A percentile compares a stretch with the other conserved stretches of the same genome.
These are phyloP conservation scores for Pseudocohnilembus persalinus DNA, from an alignment of 169 alveolate species.

Conservation along the genomic window DNA sequence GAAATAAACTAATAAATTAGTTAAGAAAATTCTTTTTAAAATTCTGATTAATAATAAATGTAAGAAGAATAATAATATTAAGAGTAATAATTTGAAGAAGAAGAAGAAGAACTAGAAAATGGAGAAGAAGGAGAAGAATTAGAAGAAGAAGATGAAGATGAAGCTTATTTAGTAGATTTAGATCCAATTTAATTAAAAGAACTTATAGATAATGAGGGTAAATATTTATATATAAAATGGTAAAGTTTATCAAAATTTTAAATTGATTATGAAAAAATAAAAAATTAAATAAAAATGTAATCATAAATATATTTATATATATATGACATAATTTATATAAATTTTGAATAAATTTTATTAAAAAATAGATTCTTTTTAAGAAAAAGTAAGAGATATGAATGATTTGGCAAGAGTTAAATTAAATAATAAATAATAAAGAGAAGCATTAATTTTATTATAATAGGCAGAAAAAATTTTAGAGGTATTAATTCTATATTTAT, in stretches of 20 bases:
- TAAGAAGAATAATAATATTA: no score
- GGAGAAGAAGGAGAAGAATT: background rate
- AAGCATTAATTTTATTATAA: background rate
- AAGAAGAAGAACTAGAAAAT: background rate
- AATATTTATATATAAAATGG: no score
- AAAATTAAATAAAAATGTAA: background rate
- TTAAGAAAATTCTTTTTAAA: no score
- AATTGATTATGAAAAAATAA: no score
- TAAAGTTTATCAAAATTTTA: background rate
- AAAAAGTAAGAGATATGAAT: constrained; percentile 1
- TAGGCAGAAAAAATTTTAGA: constrained; percentile 5
- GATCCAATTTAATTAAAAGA: background rate
- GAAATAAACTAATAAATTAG: no score
- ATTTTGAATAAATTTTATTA: no score
- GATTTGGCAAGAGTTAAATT: background rate
- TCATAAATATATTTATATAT: no score
- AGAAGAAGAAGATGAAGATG: background rate
- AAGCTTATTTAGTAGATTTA: background rate
- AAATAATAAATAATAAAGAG: background rate
- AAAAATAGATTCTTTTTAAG: background rate
- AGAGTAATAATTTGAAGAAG: no score
- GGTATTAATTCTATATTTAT: background rate
- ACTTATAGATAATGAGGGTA: background rate
- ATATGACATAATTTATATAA: no score
- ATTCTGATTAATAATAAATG: no score